phyloP scores from a whole-genome alignment of 768 basidiomycete species.

The Multifurca ochricompacta region DNA sequence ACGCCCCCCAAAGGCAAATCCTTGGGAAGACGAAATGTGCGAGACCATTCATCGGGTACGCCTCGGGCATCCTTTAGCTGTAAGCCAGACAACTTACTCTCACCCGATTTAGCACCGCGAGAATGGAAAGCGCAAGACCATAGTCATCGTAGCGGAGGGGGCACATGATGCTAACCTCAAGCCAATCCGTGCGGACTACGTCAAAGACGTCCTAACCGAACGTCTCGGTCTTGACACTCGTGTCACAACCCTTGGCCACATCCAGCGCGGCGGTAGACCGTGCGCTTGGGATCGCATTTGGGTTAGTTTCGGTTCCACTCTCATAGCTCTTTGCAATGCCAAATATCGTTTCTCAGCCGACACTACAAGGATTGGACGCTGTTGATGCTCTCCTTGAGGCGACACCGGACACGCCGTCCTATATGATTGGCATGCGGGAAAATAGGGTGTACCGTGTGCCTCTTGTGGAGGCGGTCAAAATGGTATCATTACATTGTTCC shows the following conservation, averaged over 20 bases:
- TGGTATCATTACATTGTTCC: constrained; percentile 38
- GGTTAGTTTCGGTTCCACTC: constrained; percentile 34
- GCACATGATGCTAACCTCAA: constrained; percentile 82
- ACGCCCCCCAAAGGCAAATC: constrained; percentile 63
- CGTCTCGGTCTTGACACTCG: constrained; percentile 88
- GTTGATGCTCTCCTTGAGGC: constrained; percentile 82
- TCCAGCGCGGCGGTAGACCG: constrained; percentile 89
- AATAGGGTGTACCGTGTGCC: constrained; percentile 93
- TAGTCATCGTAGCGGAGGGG: constrained; percentile 97
- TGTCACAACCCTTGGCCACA: constrained; percentile 95
- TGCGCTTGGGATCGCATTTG: constrained; percentile 90
- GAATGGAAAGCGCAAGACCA: constrained; percentile 93
- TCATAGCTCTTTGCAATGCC: background rate
- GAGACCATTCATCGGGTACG: constrained; percentile 68
- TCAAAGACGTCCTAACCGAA: constrained; percentile 84
- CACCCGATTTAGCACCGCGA: constrained; percentile 61
- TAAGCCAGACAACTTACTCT: constrained; percentile 1
- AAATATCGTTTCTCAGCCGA: constrained; percentile 49
- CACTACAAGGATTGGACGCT: constrained; percentile 92
- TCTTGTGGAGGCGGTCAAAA: constrained; percentile 85
- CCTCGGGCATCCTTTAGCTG: constrained; percentile 3
- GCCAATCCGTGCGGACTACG: constrained; percentile 85
- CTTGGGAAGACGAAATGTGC: constrained; percentile 95
- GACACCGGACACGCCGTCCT: constrained; percentile 84
- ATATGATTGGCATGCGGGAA: constrained; percentile 94